Evolutionary conservation across 139 green algal genomes (phyloP).

Genomic region (Chlamydomonas schloesseri): DNA sequence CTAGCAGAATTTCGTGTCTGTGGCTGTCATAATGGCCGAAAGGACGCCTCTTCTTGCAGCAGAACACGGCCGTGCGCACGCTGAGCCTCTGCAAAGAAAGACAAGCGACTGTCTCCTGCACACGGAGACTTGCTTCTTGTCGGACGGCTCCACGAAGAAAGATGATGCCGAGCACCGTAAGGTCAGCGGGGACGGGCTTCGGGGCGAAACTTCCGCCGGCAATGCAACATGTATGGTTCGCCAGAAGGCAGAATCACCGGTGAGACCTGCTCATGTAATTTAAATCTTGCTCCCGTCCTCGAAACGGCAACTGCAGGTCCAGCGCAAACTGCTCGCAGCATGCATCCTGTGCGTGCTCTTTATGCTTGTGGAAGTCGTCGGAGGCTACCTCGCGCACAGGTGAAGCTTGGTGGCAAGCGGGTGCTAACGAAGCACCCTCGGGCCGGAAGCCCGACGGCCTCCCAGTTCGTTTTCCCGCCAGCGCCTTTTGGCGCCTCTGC

Average conservation of each 20-base stretch:
- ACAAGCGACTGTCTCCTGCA: not conserved
- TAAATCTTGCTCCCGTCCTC: too few relatives aligned
- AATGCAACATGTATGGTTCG: not conserved
- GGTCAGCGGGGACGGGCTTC: not conserved
- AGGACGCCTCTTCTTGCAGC: slow-evolving; percentile 7
- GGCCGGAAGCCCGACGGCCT: too few relatives aligned
- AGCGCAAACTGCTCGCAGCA: slow-evolving; percentile 65
- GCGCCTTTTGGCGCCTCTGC: too few relatives aligned
- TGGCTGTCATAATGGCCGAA: slow-evolving; percentile 8
- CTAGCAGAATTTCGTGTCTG: too few relatives aligned
- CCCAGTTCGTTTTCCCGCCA: too few relatives aligned
- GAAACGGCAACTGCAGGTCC: slow-evolving; percentile 61
- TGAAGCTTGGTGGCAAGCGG: too few relatives aligned
- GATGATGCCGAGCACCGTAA: slow-evolving; percentile 7
- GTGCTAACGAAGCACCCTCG: too few relatives aligned
- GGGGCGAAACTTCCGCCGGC: too few relatives aligned
- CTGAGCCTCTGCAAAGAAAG: not conserved
- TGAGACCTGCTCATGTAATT: too few relatives aligned
- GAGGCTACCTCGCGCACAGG: slow-evolving; percentile 69
- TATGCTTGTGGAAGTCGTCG: slow-evolving; percentile 68
- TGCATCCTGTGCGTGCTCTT: slow-evolving; percentile 68
- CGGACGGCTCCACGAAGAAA: slow-evolving; percentile 20
- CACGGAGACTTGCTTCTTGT: slow-evolving; percentile 4
- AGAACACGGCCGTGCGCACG: not conserved
- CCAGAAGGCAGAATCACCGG: not conserved